Conservation (phyloP, 75 land plant genomes). For the Isoetes taiwanensis region DNA sequence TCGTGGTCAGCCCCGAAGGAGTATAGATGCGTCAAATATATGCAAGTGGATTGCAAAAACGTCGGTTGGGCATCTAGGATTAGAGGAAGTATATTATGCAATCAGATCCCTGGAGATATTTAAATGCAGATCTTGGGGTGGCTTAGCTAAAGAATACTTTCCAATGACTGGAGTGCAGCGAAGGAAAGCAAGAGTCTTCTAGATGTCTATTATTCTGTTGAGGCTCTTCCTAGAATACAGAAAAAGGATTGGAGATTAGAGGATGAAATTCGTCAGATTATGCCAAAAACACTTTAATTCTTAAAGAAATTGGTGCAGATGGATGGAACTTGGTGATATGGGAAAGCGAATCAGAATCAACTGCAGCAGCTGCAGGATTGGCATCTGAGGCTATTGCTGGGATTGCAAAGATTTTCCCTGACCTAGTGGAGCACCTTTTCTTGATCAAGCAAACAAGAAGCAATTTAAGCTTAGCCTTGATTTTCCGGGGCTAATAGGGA, state of each 20-base stretch:
- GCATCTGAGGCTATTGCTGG: no score
- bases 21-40: no score
- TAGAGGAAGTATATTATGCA: no score
- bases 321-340: conserved; percentile 11
- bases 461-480: conserved; percentile 43
- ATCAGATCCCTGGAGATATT: no score
- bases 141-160: no score
- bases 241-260: background rate
- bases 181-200: background rate
- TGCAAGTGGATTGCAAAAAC: no score
- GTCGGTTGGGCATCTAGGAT: no score
- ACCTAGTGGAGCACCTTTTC: conserved; percentile 69
- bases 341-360: background rate
- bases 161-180: background rate
- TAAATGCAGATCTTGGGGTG: no score
- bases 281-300: background rate
- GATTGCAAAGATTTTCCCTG: no score
- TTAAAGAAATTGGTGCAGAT: background rate
- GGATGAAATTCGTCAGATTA: background rate
- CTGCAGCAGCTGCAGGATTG: conserved; percentile 12
- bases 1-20: no score
- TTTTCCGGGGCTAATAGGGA: conserved; percentile 76
- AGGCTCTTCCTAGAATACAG: background rate
- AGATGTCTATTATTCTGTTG: background rate
- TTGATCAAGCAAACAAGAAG: conserved; percentile 36